These are phyloP conservation scores for Paraphoma chrysanthemicola DNA, from an alignment of 2,329 filamentous ascomycete genomes.

Conservation along the genomic window DNA sequence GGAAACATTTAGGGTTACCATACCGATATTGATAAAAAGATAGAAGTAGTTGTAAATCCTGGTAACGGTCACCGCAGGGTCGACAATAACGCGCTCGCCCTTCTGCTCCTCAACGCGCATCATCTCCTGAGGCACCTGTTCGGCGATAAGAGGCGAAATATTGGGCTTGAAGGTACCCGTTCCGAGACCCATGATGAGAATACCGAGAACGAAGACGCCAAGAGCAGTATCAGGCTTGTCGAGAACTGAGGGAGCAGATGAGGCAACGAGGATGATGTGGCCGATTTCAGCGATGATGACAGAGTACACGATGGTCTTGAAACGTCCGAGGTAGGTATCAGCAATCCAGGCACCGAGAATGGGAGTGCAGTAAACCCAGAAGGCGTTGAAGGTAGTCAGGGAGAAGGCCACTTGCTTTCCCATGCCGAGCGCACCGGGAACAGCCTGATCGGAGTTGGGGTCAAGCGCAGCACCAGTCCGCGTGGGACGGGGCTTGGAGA, in stretches of 20 bases:
- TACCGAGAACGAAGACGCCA: conserved; percentile 62
- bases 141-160: conserved; percentile 63
- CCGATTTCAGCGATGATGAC: conserved; percentile 65
- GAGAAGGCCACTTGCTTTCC: conserved; percentile 62
- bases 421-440: conserved; percentile 61
- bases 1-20: too few relatives aligned
- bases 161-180: conserved; percentile 76
- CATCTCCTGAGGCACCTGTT: conserved; percentile 68
- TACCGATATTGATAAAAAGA: conserved; percentile 38
- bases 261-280: conserved; percentile 61
- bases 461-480: conserved; percentile 38
- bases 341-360: conserved; percentile 65
- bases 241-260: conserved; percentile 61
- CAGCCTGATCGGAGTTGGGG: conserved; percentile 35
- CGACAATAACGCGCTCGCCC: conserved; percentile 69
- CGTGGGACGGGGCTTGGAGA: conserved; percentile 36
- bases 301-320: conserved; percentile 65
- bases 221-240: conserved; percentile 57
- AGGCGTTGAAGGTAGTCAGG: conserved; percentile 61
- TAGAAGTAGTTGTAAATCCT: conserved; percentile 68
- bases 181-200: conserved; percentile 70
- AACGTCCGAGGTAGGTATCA: conserved; percentile 67
- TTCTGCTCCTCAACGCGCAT: conserved; percentile 52
- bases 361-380: conserved; percentile 66
- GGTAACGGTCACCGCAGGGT: conserved; percentile 70